Base-by-base conservation (phyloP, 805 yeast genomes). In the Cyberlindnera amylophila region DNA sequence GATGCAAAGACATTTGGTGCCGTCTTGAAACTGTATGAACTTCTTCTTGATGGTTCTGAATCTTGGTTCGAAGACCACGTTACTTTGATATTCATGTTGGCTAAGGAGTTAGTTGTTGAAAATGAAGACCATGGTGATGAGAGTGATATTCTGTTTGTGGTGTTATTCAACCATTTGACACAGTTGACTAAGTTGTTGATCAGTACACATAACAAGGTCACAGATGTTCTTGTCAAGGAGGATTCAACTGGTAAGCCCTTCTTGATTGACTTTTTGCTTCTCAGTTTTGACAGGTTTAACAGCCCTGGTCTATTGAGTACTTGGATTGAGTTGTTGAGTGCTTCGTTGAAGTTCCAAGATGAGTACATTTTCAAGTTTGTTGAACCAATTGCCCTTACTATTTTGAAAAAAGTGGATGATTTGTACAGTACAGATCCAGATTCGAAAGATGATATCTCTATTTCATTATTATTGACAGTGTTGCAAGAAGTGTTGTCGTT, bases 401-500 rank as follows among this genome's bases (percentile, higher is more conserved):
- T 58, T 3, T n/a, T 58, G 30, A 38, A 46, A 13, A 58, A 58
- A 30, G 48, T 57, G 4, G 45, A 53, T 19, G 34, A 30, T 3
- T 40, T 57, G 0, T 56, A 51, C 39, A 45, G 41, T 4, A 41
- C 42, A 11, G 46, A 50, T 12, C 38, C 41, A 0, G 40, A 36
- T 2, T 46, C 54, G n/a, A 58, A 56, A 6, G 70, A 75, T 6
- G 78, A 74, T 10, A 55, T 69, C 59, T 51, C 79, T 27, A 61
- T 77, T 47, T 56, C 76, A 38, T 57, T 72, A 35, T 60, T 71
- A 36, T 63, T 73, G 35, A 63, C 72, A 12, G 90, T 91, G 0
- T 56, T 87, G 18, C 90, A 87, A 53, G 83, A 80, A 39, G 61
- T 88, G 10, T 57, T 88, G 29, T 69, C 73, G 2, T 64, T 54